phyloP scores from a whole-genome alignment of 441 rosid genomes.

The Pelargonium myrrhifolium region DNA sequence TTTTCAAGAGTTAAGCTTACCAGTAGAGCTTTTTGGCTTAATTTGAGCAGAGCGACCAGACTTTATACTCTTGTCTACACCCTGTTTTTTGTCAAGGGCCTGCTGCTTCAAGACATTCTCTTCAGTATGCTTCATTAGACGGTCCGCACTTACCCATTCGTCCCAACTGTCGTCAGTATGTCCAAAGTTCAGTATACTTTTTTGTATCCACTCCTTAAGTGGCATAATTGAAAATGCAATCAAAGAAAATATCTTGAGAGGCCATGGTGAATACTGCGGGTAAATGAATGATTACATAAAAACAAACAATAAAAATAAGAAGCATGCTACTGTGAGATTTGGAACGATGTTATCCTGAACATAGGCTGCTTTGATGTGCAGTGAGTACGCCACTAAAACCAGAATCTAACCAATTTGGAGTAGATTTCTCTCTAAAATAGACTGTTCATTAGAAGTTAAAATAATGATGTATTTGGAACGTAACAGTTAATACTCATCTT shows the following conservation, averaged over 20 bases:
- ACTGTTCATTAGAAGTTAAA: no score
- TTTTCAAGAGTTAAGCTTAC: slow-evolving; percentile 28
- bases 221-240: not conserved
- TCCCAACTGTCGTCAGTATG: slow-evolving; percentile 93
- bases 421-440: no score
- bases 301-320: no score
- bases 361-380: no score
- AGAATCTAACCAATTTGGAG: no score
- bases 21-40: slow-evolving; percentile 70
- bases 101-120: slow-evolving; percentile 86
- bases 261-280: not conserved
- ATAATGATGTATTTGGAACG: no score
- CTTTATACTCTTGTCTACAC: slow-evolving; percentile 68
- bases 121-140: slow-evolving; percentile 71
- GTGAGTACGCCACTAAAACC: no score
- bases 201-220: slow-evolving; percentile 28
- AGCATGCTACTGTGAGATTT: no score
- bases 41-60: slow-evolving; percentile 66
- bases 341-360: no score
- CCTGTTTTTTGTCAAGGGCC: slow-evolving; percentile 71
- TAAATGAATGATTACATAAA: no score
- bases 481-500: no score
- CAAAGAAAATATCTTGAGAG: not conserved
- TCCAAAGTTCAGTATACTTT: slow-evolving; percentile 47
- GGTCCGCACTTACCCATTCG: slow-evolving; percentile 89